Percentiles rank a stretch among this genome's conserved stretches.
phyloP scores from a whole-genome alignment of 2,329 filamentous ascomycete genomes.

The Ophiosphaerella herpotricha region DNA sequence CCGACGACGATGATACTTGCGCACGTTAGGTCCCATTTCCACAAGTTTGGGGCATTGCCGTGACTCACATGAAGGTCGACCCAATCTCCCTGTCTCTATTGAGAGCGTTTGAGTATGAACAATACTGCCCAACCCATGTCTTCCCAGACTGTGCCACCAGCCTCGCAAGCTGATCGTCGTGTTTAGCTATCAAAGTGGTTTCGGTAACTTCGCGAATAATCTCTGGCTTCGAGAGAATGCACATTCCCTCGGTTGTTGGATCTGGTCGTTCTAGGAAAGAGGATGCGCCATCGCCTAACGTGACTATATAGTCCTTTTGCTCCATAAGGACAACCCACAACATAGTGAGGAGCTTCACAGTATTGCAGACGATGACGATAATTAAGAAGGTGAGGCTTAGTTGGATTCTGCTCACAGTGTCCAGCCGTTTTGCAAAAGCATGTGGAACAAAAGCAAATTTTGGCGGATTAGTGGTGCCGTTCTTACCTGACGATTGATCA shows the following conservation, averaged over 20 bases:
- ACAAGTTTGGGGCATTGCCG: not conserved
- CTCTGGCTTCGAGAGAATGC: conserved; percentile 5
- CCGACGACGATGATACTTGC: conserved; percentile 3
- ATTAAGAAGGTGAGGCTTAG: conserved; percentile 20
- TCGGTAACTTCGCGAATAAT: conserved; percentile 1
- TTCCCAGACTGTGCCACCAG: not conserved
- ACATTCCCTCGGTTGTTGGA: conserved; percentile 5
- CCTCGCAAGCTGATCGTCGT: conserved; percentile 1
- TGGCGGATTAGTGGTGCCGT: not conserved
- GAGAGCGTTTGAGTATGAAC: conserved; percentile 1
- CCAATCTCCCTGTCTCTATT: conserved; percentile 4
- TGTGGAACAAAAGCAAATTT: conserved; percentile 6
- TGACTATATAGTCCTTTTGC: conserved; percentile 19
- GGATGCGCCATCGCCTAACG: conserved; percentile 20
- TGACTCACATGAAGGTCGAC: conserved; percentile 3
- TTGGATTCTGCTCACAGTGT: conserved; percentile 14
- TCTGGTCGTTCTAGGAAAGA: conserved; percentile 22
- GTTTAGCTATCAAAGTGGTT: not conserved
- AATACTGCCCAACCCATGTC: not conserved
- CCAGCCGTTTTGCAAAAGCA: conserved; percentile 5
- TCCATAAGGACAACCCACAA: conserved; percentile 10
- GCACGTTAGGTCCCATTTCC: not conserved
- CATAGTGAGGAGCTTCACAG: conserved; percentile 21
- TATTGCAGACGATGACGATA: conserved; percentile 23
- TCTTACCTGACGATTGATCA: not conserved